A percentile compares a stretch with the other conserved stretches of the same genome.
Evolutionary conservation across 495 filamentous ascomycete species (phyloP).

Genomic region (Hypoxylon trugodes): DNA sequence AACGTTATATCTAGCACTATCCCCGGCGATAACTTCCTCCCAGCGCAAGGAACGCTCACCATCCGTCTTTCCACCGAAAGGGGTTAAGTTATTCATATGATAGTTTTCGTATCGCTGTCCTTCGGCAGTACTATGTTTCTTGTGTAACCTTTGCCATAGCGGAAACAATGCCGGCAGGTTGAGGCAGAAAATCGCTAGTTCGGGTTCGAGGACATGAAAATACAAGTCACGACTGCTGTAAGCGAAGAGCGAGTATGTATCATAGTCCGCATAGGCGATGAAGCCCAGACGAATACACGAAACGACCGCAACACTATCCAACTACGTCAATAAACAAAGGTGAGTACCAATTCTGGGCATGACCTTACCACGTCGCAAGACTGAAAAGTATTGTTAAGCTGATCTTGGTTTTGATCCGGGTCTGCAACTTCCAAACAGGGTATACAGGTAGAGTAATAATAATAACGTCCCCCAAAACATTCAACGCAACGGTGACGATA

Average conservation of each 20-base stretch:
- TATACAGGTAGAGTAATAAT: constrained; percentile 50
- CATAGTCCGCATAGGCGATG: neutral
- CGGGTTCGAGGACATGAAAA: constrained; percentile 30
- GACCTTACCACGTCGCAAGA: constrained; percentile 46
- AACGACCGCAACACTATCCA: constrained; percentile 11
- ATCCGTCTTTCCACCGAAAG: neutral
- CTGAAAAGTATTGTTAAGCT: constrained; percentile 47
- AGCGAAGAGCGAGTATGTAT: neutral
- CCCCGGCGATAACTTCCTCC: neutral
- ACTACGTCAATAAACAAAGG: neutral
- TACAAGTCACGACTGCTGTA: constrained; percentile 8
- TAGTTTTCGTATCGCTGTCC: neutral
- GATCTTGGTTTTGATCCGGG: constrained; percentile 46
- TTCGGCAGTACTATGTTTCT: neutral
- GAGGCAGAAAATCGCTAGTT: constrained; percentile 24
- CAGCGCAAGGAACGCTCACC: neutral
- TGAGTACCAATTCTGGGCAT: neutral
- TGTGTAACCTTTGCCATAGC: constrained; percentile 3
- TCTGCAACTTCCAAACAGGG: constrained; percentile 49
- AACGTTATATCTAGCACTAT: neutral
- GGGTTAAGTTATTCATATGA: neutral
- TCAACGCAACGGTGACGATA: constrained; percentile 35
- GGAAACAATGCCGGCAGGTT: constrained; percentile 19
- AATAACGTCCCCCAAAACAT: constrained; percentile 48
- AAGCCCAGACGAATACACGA: constrained; percentile 18